Evolutionary conservation across 2,329 filamentous ascomycete genomes (phyloP), one percentile per base, ranked within the genome.

Genomic region (Penicillium sp.): DNA sequence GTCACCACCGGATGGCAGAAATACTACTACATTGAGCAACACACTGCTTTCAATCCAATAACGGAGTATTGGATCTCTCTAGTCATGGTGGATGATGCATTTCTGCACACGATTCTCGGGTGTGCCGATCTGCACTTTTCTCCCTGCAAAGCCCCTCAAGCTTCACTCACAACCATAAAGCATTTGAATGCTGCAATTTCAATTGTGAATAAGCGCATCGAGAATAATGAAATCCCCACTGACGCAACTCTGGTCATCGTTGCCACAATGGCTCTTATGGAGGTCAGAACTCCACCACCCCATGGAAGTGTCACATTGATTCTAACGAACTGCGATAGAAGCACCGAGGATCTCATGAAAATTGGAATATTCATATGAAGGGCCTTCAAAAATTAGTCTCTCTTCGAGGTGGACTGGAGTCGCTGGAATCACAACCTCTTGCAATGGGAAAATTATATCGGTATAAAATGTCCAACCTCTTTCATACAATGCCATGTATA

Each of bases 141-240:
- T 3, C 35, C 48, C 9, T 9, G 22, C 7, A 25, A 27, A 31
- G 4, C 14, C 9, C 9, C 35, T 18, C 22, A 40, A 22, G 23
- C 37, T 12, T 33, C 26, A 11, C 42, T 41, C 3, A 23, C 18
- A 11, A 53, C 50, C 1, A 27, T 53, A 8, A 46, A 41, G 6
- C 50, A 53, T 40, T 23, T 53, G 6, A 53, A 53, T 47, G 42
- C 41, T 14, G 50, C 50, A n/a, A 53, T 53, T 14, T 22, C 43
- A 22, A 53, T 53, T 29, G 40, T 53, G 9, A 53, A 53, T 23
- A 27, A 41, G 25, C 50, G 50, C 26, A 42, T 53, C 22, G 25
- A 31, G 22, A 37, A 26, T 29, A 14, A 31, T 20, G n/a, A 53
- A 12, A 14, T 46, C 27, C 31, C 40, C 9, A 46, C 50, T 12